Base-by-base conservation (phyloP, 805 yeast genomes). In the Limtongia smithiae region DNA sequence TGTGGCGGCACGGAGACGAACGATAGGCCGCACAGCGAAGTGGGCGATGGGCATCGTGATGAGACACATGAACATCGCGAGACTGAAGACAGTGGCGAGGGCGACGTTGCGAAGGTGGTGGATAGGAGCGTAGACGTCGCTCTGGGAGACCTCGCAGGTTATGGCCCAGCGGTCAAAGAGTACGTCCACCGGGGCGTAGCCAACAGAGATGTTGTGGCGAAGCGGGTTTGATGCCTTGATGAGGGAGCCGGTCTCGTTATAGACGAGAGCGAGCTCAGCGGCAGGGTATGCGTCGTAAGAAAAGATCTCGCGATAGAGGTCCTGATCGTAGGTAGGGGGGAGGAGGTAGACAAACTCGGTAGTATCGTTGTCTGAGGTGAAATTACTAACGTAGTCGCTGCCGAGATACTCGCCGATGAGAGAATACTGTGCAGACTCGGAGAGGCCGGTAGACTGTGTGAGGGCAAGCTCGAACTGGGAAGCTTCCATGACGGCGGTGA, bases 41-140 rank as follows among this genome's bases (percentile, higher is more conserved):
- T 85, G 88, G 0, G 95, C 88, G 46, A 89, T 66, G 4, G 93
- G 90, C 64, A 88, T 77, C 0, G 96, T 86, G n/a, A 85, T 64
- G 1, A 85, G 52, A 57, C 85, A 80, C 72, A 87, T 79, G 54
- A 83, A 76, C 0, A 71, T 85, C 3, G 93, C 93, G 18, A 85
- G 79, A 1, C 85, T 94, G 33, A 89, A 70, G 21, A 85, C 87
- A 1, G 85, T 82, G 4, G 93, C 94, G 38, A 82, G 75, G 51
- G 86, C 82, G 42, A 89, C 83, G 55, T 79, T 78, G 1, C 82
- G 75, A 35, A 89, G 67, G 54, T 74, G 76, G 20, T 73, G 68
- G 4, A 83, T 74, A 0, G 95, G 93, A 2, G 72, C 77, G 63
- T 79, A 70, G 64, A 88, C 86, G 1, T 67, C 75, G 2, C 71